Percentiles rank a stretch among this genome's conserved stretches.
phyloP scores from a whole-genome alignment of 257 asterid species.

The Nyctanthes arbortristis region DNA sequence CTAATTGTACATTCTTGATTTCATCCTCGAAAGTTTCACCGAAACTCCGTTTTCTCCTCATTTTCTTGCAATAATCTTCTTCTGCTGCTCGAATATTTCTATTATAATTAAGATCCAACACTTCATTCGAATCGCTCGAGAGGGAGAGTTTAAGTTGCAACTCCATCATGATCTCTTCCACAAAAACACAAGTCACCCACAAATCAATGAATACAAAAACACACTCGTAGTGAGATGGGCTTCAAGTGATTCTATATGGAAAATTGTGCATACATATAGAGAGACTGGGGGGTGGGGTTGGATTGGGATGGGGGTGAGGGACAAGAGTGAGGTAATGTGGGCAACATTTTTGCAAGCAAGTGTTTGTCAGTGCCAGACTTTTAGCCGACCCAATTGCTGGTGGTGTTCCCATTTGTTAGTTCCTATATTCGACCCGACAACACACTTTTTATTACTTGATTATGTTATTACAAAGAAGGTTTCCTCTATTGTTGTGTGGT shows the following conservation, averaged over 20 bases:
- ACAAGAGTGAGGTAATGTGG: conserved; percentile 29
- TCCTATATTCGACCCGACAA: conserved; percentile 44
- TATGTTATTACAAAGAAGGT: conserved; percentile 10
- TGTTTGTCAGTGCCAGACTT: conserved; percentile 52
- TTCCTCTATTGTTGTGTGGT: conserved; percentile 3
- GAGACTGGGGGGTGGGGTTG: too few species aligned
- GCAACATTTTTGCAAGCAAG: conserved; percentile 43
- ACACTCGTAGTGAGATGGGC: background rate
- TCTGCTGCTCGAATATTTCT: background rate
- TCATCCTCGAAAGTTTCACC: conserved; percentile 27
- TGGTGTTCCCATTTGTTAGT: conserved; percentile 38
- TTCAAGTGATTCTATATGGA: background rate
- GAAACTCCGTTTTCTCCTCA: conserved; percentile 32
- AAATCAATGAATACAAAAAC: background rate
- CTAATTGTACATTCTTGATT: conserved; percentile 7
- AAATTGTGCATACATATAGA: background rate
- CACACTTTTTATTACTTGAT: conserved; percentile 10
- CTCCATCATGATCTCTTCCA: conserved; percentile 49
- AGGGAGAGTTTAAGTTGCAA: conserved; percentile 55
- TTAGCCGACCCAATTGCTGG: conserved; percentile 59
- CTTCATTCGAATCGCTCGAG: conserved; percentile 23
- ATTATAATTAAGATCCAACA: conserved; percentile 36
- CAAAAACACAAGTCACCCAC: background rate
- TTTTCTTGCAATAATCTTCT: background rate
- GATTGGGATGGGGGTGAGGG: background rate